These are phyloP conservation scores for Saccharomycopsis sp. DNA, from an alignment of 805 yeast genomes.

Conservation along the genomic window DNA sequence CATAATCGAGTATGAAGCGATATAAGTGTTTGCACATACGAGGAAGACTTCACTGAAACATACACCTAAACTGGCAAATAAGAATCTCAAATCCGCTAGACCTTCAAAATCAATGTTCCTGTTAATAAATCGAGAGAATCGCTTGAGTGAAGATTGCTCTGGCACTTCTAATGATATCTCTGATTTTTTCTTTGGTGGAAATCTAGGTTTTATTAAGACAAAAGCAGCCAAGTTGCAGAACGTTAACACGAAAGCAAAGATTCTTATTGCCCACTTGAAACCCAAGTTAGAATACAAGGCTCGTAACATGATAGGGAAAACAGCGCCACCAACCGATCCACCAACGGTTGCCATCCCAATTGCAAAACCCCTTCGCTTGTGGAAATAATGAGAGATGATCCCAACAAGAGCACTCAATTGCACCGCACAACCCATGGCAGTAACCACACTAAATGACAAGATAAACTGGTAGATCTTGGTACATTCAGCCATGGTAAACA, in stretches of 20 bases:
- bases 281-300: slow-evolving; percentile 37
- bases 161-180: no score
- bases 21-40: slow-evolving; percentile 39
- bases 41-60: slow-evolving; percentile 41
- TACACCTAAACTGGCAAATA: slow-evolving; percentile 38
- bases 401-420: slow-evolving; percentile 40
- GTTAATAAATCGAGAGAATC: not conserved
- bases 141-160: not conserved
- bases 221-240: slow-evolving; percentile 25
- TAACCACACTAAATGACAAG: slow-evolving; percentile 41
- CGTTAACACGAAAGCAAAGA: slow-evolving; percentile 35
- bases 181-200: slow-evolving; percentile 17
- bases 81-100: slow-evolving; percentile 38
- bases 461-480: slow-evolving; percentile 43
- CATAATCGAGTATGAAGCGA: slow-evolving; percentile 43
- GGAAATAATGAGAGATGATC: slow-evolving; percentile 39
- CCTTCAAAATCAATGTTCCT: slow-evolving; percentile 23
- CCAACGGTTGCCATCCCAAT: slow-evolving; percentile 42
- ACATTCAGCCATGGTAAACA: slow-evolving; percentile 40
- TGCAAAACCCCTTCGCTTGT: slow-evolving; percentile 37
- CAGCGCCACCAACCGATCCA: slow-evolving; percentile 44
- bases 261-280: slow-evolving; percentile 47
- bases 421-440: slow-evolving; percentile 38
- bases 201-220: slow-evolving; percentile 30
- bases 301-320: slow-evolving; percentile 42